Base-by-base conservation (phyloP, 2,329 filamentous ascomycete species). In the Boeremia exigua region DNA sequence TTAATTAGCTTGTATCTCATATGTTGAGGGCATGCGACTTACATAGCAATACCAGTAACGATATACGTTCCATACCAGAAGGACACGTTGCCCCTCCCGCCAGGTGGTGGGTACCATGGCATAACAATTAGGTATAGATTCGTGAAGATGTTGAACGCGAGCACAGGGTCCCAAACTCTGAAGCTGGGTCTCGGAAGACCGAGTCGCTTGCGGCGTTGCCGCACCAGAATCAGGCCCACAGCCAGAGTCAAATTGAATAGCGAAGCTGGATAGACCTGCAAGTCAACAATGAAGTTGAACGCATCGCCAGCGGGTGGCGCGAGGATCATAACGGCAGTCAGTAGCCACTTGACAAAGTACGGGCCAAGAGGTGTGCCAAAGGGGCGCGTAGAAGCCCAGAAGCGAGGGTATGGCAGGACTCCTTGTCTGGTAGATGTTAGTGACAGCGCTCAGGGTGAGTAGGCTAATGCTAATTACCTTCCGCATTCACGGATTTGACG, bases 11-110 rank as follows among this genome's bases (percentile, higher is more conserved):
- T 14, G 7, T 10, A 9, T 28, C 8, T 10, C 6, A 15, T 8
- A 12, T 28, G 9, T 12, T 11, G n/a, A 5, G 10, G 14, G n/a
- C n/a, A 9, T 45, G 25, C 10, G 11, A 33, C 84, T 79, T 77
- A 87, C 84, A 89, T 81, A 19, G 72, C 85, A 55, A 90, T 81
- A 0, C 87, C 87, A 0, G 84, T 81, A 0, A 86, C 82, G 15
- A 82, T 80, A 60, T 90, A 90, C 0, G 87, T 90, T 1, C 80
- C 87, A 59, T 90, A 91, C 84, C 85, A 91, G 70, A 91, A 91
- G 53, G 82, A 87, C 1, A 91, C 88, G 54, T 87, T 83, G 0
- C 87, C 88, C 0, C 82, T 85, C 30, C 88, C 88, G 0, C 76
- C 80, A 1, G 78, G 76, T 0, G 88, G 88, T 2, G 88, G 88